Percentiles rank a stretch among this genome's conserved stretches.
Evolutionary conservation across 768 basidiomycete genomes (phyloP).

Genomic region (Tephrocybe sp.): DNA sequence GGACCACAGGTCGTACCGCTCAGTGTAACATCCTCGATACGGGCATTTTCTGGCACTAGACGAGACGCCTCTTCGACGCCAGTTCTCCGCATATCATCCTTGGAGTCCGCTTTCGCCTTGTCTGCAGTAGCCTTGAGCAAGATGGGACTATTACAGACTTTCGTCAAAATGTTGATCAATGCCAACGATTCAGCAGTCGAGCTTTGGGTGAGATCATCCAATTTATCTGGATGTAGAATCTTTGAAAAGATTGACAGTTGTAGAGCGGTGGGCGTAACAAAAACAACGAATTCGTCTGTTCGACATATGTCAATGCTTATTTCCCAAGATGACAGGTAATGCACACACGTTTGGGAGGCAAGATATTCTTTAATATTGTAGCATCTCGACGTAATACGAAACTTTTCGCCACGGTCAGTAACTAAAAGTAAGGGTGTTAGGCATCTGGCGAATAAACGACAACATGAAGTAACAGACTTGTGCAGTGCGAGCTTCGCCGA

Average conservation of each 20-base stretch:
- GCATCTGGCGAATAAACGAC: not conserved
- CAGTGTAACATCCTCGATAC: slow-evolving; percentile 68
- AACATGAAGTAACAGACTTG: slow-evolving; percentile 46
- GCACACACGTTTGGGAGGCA: slow-evolving; percentile 88
- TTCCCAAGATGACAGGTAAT: too few relatives aligned
- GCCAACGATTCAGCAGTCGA: slow-evolving; percentile 77
- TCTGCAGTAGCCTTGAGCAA: slow-evolving; percentile 79
- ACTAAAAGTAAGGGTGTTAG: slow-evolving; percentile 34
- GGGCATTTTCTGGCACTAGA: slow-evolving; percentile 56
- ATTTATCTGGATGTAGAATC: slow-evolving; percentile 68
- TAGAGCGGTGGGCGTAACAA: slow-evolving; percentile 81
- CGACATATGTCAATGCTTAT: not conserved
- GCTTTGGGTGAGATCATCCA: slow-evolving; percentile 66
- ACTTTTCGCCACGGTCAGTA: slow-evolving; percentile 71
- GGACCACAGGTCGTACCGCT: slow-evolving; percentile 58
- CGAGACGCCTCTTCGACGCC: slow-evolving; percentile 58
- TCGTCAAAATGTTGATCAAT: slow-evolving; percentile 76
- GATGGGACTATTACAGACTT: slow-evolving; percentile 91
- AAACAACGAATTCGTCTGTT: slow-evolving; percentile 97
- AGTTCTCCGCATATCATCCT: slow-evolving; percentile 38
- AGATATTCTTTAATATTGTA: slow-evolving; percentile 71
- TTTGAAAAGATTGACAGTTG: slow-evolving; percentile 78
- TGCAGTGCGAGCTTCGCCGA: slow-evolving; percentile 74
- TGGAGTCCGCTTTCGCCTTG: slow-evolving; percentile 46
- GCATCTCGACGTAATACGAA: slow-evolving; percentile 92